Percentiles rank a stretch among this genome's conserved stretches.
Evolutionary conservation across 2,329 filamentous ascomycete species (phyloP).

Genomic region (Penicillium sp.): DNA sequence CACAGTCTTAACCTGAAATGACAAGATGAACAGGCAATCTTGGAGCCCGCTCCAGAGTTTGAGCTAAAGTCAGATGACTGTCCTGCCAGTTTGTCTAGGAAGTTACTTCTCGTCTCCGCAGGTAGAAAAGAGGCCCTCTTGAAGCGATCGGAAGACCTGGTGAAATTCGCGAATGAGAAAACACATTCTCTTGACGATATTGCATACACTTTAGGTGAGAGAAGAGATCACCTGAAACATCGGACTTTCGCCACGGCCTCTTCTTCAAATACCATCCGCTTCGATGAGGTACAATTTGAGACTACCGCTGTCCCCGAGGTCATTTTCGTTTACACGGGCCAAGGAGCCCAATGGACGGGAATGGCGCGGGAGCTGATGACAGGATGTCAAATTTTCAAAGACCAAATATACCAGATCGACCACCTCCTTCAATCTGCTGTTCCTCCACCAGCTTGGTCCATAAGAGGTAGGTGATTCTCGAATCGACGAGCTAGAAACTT

Average conservation of each 20-base stretch:
- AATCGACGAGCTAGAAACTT: background rate
- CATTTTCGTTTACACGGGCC: conserved; percentile 12
- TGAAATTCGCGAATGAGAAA: background rate
- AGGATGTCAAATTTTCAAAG: background rate
- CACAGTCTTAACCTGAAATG: too few relatives aligned
- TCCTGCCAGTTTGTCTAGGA: too few relatives aligned
- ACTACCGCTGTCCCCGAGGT: too few relatives aligned
- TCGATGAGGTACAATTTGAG: too few relatives aligned
- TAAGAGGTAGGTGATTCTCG: background rate
- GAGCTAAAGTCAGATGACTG: too few relatives aligned
- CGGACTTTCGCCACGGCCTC: conserved; percentile 3
- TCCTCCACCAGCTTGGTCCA: conserved; percentile 4
- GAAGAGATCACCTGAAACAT: conserved; percentile 2
- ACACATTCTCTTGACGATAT: background rate
- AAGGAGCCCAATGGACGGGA: conserved; percentile 16
- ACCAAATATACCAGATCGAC: conserved; percentile 4
- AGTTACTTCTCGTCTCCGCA: background rate
- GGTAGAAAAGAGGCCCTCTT: background rate
- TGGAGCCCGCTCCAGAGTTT: conserved; percentile 1
- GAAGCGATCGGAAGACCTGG: background rate
- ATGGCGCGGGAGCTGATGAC: conserved; percentile 10
- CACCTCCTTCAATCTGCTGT: background rate
- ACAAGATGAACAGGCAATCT: background rate
- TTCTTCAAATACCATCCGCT: too few relatives aligned
- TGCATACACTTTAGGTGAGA: conserved; percentile 3